Base-by-base conservation (phyloP, 2,329 filamentous ascomycete genomes). In the Mycogone perniciosa region DNA sequence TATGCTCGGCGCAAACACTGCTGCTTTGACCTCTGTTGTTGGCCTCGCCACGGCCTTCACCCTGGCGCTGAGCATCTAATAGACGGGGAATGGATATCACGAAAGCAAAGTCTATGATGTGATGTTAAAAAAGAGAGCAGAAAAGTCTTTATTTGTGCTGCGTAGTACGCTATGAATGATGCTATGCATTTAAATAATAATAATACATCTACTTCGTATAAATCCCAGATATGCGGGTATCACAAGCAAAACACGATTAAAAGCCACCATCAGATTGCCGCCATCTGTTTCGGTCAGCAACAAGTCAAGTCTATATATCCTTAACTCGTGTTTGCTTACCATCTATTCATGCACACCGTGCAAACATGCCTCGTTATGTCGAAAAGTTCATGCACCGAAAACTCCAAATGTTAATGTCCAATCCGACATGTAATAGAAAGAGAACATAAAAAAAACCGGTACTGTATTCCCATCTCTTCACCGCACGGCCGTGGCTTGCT, bases 1-100 rank as follows among this genome's bases (percentile, higher is more conserved):
- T 6, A 33, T 51, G 1, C 13, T 62, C 30, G 57, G 55, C 3
- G 58, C 59, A 3, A 59, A 67, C 51, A 54, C 51, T 31, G 44
- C 57, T 35, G 62, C 64, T 4, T 50, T 76, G 51, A 58, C 64
- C 13, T 63, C 64, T 11, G 62, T 69, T 6, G 65, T 67, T 13
- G 72, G 64, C 7, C 54, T 77, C 42, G 65, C 68, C 11, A 59
- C 66, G 50, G 59, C 60, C 4, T 71, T 76, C 50, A 66, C 63
- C 29, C 58, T 67, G 35, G 69, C 67, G 6, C 52, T 74, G 54
- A 64, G 64, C 39, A 38, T 69, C 46, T 73, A 60, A 65, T 13
- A 29, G 30, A 10, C 34, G 26, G 29, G 46, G 31, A 40, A 9
- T 27, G 27, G 9, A 35, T 31, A 27, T 10, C 39, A 9, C 6